Conservation (phyloP, 2,329 filamentous ascomycete genomes). For the Sporothrix mexicana region DNA sequence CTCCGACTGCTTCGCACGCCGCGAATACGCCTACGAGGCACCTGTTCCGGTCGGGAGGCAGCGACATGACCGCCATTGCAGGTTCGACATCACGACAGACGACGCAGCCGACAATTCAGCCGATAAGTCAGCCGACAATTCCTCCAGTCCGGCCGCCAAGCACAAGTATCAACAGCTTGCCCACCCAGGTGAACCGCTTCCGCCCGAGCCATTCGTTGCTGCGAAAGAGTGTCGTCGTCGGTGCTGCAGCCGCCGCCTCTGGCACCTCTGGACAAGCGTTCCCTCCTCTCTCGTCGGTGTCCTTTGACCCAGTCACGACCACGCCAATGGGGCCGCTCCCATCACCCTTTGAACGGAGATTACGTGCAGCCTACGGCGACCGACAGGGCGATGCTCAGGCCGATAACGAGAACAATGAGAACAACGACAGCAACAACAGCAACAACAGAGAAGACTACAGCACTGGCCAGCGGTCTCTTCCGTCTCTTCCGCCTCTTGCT, state of each 20-base stretch:
- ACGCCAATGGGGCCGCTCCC: conserved; percentile 39
- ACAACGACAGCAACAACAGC: not conserved
- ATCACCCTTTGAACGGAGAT: conserved; percentile 38
- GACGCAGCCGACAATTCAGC: not conserved
- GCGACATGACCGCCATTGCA: not conserved
- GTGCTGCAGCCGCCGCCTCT: conserved; percentile 5
- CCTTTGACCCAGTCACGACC: conserved; percentile 34
- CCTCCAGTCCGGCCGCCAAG: not conserved
- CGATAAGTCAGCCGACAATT: not conserved
- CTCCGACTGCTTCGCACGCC: not conserved
- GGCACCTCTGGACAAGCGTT: conserved; percentile 4
- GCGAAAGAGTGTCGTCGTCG: conserved; percentile 10
- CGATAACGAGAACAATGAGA: not conserved
- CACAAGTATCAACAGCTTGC: not conserved
- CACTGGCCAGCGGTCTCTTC: not conserved
- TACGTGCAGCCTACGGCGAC: conserved; percentile 38
- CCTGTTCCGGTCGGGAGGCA: not conserved
- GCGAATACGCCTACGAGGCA: conserved; percentile 18
- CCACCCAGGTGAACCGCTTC: not conserved
- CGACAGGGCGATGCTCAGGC: not conserved
- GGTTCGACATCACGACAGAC: not conserved
- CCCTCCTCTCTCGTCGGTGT: too few relatives aligned
- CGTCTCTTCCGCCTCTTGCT: not conserved
- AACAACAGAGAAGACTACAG: not conserved
- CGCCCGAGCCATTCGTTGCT: conserved; percentile 18